phyloP scores from a whole-genome alignment of 306 rosid species.

The Acacia acuminata region DNA sequence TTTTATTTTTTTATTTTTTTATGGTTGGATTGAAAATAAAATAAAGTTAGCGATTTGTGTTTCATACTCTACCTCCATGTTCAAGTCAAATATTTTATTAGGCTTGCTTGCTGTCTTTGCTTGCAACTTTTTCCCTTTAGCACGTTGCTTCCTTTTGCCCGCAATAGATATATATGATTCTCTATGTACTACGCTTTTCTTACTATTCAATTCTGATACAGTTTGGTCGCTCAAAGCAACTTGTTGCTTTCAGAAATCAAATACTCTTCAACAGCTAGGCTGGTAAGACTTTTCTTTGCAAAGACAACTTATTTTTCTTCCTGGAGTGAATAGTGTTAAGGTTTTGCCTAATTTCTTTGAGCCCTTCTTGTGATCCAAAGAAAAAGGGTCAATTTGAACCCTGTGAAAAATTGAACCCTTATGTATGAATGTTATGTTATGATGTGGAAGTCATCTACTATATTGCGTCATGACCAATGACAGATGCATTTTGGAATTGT shows the following conservation, averaged over 20 bases:
- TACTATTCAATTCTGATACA: slow-evolving; percentile 43
- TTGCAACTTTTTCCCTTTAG: slow-evolving; percentile 14
- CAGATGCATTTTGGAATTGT: not conserved
- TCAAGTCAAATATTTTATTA: slow-evolving; percentile 34
- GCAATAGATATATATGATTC: slow-evolving; percentile 10
- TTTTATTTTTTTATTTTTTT: not conserved
- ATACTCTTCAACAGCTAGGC: slow-evolving; percentile 37
- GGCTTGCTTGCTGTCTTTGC: slow-evolving; percentile 35
- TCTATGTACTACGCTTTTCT: not conserved
- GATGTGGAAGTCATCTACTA: not conserved
- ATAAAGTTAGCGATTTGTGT: slow-evolving; percentile 46
- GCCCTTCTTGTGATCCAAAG: slow-evolving; percentile 14
- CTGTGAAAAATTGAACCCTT: not conserved
- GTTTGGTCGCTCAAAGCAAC: slow-evolving; percentile 40
- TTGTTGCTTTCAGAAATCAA: slow-evolving; percentile 47
- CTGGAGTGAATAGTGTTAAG: not conserved
- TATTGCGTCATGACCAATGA: not conserved
- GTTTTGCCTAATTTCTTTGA: not conserved
- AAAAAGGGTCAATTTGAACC: not conserved
- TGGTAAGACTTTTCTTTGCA: slow-evolving; percentile 44
- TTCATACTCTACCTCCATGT: slow-evolving; percentile 13
- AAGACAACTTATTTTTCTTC: not conserved
- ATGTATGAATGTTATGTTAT: not conserved
- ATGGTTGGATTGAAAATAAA: slow-evolving; percentile 35
- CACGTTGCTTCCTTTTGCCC: slow-evolving; percentile 31